Base-by-base conservation (phyloP, 2,329 filamentous ascomycete genomes). In the Pseudonectria foliicola region DNA sequence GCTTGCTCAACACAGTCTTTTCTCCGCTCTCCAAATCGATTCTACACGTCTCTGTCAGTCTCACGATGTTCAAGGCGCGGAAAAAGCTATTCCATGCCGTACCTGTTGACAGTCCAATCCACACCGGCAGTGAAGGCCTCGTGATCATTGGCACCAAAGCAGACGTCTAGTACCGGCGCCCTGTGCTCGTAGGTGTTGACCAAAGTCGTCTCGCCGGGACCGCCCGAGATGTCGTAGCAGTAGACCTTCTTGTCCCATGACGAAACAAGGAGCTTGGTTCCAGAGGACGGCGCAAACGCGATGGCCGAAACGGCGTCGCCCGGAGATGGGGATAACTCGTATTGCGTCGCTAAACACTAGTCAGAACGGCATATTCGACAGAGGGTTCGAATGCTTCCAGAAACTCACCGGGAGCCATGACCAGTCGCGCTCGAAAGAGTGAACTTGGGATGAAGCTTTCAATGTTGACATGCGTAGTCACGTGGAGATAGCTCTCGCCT, bases 191-290 rank as follows among this genome's bases (percentile, higher is more conserved):
- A 87, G 45, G 81, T 85, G 45, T 77, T 74, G 23, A 89, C 54
- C 21, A 93, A 69, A 28, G 50, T 56, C 15, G 54, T 46, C 35
- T 73, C 75, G 6, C 78, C 80, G 13, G 62, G 58, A 29, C 74
- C 69, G 44, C 73, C 70, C 13, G 68, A 65, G 39, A 82, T 74
- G 55, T 94, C 85, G 70, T 96, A 96, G 34, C 90, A 71, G 62
- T 95, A 94, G 37, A 94, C 78, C 58, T 86, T 78, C 62, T 81
- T 86, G 64, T 96, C 90, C 92, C 92, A 98, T 37, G 88, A 95
- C 10, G 89, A 83, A 50, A 90, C 89, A n/a, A 93, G 76, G 25
- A 98, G 73, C 49, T 80, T 82, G 35, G 72, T 77, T 3, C 81
- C 73, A n/a, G 80, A 78, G 42, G 73, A 67, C 25, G 87, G 85